These are phyloP conservation scores for Aspergillus niger DNA, from an alignment of 2,329 filamentous ascomycete species.

Conservation along the genomic window DNA sequence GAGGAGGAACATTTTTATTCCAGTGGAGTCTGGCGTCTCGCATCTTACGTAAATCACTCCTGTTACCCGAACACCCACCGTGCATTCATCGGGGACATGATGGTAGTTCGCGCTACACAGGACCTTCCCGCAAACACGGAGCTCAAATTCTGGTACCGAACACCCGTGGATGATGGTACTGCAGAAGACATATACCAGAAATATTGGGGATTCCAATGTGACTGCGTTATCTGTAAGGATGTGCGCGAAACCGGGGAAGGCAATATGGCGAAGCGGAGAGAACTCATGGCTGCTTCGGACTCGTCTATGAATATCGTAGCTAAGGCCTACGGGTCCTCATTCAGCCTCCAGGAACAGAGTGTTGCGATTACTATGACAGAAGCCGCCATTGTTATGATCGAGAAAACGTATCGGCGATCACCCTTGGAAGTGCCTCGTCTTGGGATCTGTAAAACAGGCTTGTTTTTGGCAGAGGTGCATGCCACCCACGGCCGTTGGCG, in stretches of 20 bases:
- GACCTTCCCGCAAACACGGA: conserved; percentile 51
- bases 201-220: conserved; percentile 31
- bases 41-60: conserved; percentile 57
- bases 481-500: neutral
- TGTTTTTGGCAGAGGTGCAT: conserved; percentile 23
- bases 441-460: conserved; percentile 16
- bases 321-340: neutral
- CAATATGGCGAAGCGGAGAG: conserved; percentile 17
- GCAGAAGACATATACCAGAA: conserved; percentile 3
- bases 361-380: conserved; percentile 14
- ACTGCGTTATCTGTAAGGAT: conserved; percentile 28
- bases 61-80: conserved; percentile 52
- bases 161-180: conserved; percentile 15
- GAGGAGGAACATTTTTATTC: conserved; percentile 21
- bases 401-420: conserved; percentile 26
- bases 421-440: conserved; percentile 29
- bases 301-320: neutral
- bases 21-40: conserved; percentile 52
- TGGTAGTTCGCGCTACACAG: conserved; percentile 51
- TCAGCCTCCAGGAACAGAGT: neutral
- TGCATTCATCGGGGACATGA: conserved; percentile 58
- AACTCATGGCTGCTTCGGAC: conserved; percentile 2
- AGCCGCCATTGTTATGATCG: conserved; percentile 15
- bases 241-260: conserved; percentile 1
- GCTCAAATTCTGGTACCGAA: conserved; percentile 46